Percentiles rank a stretch among this genome's conserved stretches.
phyloP scores from a whole-genome alignment of 495 filamentous ascomycete species.

The Penicillium salamii region DNA sequence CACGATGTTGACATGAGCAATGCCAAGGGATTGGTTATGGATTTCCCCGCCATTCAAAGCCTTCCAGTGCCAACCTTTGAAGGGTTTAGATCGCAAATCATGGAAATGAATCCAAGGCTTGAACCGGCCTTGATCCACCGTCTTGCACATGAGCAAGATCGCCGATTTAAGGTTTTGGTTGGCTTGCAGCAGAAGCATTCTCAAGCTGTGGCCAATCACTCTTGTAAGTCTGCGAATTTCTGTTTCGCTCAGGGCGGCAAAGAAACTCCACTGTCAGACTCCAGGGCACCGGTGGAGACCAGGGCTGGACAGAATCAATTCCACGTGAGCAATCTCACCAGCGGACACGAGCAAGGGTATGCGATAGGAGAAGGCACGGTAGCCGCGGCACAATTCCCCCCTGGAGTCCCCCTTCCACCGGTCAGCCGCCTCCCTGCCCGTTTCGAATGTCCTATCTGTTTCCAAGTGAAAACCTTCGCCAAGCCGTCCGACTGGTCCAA shows the following conservation, averaged over 20 bases:
- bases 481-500: conserved; percentile 99
- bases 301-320: conserved; percentile 49
- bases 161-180: conserved; percentile 76
- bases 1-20: conserved; percentile 42
- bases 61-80: conserved; percentile 68
- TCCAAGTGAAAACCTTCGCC: conserved; percentile 81
- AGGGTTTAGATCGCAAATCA: conserved; percentile 76
- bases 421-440: conserved; percentile 76
- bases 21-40: conserved; percentile 47
- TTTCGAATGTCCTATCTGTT: conserved; percentile 92
- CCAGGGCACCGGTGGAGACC: conserved; percentile 42
- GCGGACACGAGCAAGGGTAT: conserved; percentile 62
- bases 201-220: conserved; percentile 46
- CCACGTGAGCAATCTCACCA: conserved; percentile 48
- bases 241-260: conserved; percentile 66
- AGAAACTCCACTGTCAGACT: conserved; percentile 46
- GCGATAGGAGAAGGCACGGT: conserved; percentile 64
- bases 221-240: conserved; percentile 57
- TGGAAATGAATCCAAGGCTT: conserved; percentile 67
- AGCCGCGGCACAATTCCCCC: conserved; percentile 69
- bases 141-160: conserved; percentile 74
- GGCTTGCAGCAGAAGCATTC: conserved; percentile 70
- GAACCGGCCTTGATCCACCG: conserved; percentile 73
- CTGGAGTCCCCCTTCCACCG: conserved; percentile 79
- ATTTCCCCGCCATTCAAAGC: conserved; percentile 39